Evolutionary conservation across 495 filamentous ascomycete genomes (phyloP).

Genomic region (Gamarada debralockiae): DNA sequence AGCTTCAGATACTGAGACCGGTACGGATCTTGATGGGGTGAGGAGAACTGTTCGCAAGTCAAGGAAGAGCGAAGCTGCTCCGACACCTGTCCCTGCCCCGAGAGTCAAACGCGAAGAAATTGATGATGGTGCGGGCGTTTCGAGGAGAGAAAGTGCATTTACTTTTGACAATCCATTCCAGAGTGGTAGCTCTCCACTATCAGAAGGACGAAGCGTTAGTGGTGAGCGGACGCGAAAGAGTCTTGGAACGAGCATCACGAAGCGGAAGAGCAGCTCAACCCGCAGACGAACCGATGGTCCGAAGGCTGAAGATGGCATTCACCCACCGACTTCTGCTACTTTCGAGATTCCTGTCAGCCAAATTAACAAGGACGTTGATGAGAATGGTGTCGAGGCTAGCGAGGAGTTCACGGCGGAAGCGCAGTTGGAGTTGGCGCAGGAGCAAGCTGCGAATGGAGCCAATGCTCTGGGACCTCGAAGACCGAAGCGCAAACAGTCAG

Average conservation of each 20-base stretch:
- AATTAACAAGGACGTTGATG: conserved; percentile 20
- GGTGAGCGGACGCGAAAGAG: conserved; percentile 42
- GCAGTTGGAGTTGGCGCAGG: conserved; percentile 68
- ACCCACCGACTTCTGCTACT: conserved; percentile 36
- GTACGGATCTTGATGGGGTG: conserved; percentile 46
- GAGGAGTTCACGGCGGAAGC: conserved; percentile 95
- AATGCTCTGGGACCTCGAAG: conserved; percentile 22
- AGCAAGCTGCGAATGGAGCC: conserved; percentile 45
- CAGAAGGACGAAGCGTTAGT: background rate
- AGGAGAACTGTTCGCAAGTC: conserved; percentile 18
- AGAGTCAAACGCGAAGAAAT: conserved; percentile 41
- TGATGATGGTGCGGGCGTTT: conserved; percentile 17
- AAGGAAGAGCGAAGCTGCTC: conserved; percentile 25
- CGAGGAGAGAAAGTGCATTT: conserved; percentile 57
- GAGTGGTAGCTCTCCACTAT: conserved; percentile 55
- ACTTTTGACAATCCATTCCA: conserved; percentile 93
- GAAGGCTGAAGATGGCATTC: conserved; percentile 28
- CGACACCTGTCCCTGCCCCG: conserved; percentile 9
- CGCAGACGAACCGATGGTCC: conserved; percentile 12
- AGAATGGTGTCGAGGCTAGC: conserved; percentile 51
- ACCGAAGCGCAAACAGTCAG: conserved; percentile 24
- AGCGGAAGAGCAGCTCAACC: conserved; percentile 10
- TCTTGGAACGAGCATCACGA: conserved; percentile 61
- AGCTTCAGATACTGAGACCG: conserved; percentile 32
- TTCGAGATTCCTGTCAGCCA: conserved; percentile 35